Conservation (phyloP, 805 yeast species). For the Candida dendrica region DNA sequence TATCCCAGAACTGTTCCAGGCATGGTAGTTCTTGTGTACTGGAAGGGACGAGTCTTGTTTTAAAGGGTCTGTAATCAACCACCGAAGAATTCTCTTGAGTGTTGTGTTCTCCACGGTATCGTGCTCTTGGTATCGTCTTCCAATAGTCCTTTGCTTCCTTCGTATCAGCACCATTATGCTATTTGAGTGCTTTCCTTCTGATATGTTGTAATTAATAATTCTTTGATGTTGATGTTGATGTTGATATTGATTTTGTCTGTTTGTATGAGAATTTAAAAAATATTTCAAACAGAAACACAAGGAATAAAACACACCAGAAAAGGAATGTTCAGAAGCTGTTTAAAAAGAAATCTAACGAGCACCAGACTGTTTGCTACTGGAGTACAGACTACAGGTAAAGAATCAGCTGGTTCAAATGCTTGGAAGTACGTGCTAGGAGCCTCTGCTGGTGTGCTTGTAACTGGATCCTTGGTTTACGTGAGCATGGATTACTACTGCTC, state of each 20-base stretch:
- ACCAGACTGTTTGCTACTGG: not conserved
- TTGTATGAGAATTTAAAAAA: too few species aligned
- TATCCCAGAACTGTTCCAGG: conserved; percentile 31
- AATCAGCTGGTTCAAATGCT: not conserved
- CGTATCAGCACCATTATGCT: not conserved
- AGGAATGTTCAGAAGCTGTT: not conserved
- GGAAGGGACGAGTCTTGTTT: not conserved
- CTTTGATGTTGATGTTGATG: too few species aligned
- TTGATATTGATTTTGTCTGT: too few species aligned
- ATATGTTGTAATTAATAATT: too few species aligned
- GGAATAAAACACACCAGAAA: too few species aligned
- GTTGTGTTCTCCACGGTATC: not conserved
- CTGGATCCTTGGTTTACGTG: not conserved
- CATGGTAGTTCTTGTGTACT: conserved; percentile 33
- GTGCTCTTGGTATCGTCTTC: not conserved
- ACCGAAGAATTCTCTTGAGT: conserved; percentile 10
- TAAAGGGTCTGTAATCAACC: conserved; percentile 13
- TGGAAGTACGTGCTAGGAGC: not conserved
- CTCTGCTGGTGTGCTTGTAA: not conserved
- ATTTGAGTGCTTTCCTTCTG: too few species aligned
- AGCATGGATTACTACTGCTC: not conserved
- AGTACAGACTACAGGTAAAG: not conserved
- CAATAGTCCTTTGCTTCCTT: not conserved
- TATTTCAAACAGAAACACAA: not conserved
- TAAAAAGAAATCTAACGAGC: not conserved